Evolutionary conservation across 441 rosid species (phyloP).

Genomic region (Croton setiger): DNA sequence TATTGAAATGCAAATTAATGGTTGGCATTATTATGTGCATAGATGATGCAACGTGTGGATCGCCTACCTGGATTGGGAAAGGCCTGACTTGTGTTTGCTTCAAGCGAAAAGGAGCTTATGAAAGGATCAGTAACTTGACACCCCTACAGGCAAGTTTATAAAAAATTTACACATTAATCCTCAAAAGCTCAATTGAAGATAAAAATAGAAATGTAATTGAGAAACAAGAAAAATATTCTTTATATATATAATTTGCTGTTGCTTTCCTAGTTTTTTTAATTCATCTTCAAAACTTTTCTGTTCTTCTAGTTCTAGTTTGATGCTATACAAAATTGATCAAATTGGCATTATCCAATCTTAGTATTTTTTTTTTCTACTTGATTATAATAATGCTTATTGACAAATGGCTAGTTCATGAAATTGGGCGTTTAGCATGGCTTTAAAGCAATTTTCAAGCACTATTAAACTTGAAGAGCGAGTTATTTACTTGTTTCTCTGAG

Average conservation of each 20-base stretch:
- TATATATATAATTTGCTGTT: background rate
- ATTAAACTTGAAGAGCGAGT: too few species aligned
- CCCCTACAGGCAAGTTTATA: constrained; percentile 64
- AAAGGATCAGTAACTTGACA: constrained; percentile 69
- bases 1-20: background rate
- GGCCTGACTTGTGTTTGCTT: constrained; percentile 91
- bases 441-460: too few species aligned
- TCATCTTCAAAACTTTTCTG: too few species aligned
- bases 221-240: background rate
- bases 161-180: background rate
- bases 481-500: too few species aligned
- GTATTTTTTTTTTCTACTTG: too few species aligned
- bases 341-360: too few species aligned
- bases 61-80: constrained; percentile 77
- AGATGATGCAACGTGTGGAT: constrained; percentile 56
- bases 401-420: too few species aligned
- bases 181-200: background rate
- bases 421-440: too few species aligned
- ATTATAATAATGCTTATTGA: too few species aligned
- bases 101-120: constrained; percentile 69
- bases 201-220: background rate
- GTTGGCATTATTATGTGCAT: constrained; percentile 16
- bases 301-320: too few species aligned
- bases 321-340: too few species aligned
- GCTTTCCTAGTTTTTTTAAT: background rate